Evolutionary conservation across 371 early-diverging fungal genomes (phyloP).

Genomic region (Apophysomyces sp.): DNA sequence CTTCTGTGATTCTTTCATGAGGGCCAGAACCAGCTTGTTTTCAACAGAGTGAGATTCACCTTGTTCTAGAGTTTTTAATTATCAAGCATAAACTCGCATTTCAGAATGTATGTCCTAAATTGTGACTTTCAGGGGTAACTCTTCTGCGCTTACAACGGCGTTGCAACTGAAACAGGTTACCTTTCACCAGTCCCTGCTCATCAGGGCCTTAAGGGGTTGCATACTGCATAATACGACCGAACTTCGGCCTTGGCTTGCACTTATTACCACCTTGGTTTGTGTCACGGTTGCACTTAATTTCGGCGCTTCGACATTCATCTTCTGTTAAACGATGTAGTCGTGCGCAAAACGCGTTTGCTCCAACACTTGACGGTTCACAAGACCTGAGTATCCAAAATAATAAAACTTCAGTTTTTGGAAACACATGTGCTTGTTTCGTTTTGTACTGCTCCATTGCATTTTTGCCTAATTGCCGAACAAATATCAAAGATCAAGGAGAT

Average conservation of each 20-base stretch:
- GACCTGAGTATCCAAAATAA: too few species aligned
- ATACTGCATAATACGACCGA: background rate
- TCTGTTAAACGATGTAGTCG: background rate
- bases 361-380: too few species aligned
- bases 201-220: background rate
- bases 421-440: too few species aligned
- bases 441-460: background rate
- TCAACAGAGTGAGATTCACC: background rate
- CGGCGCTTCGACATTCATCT: background rate
- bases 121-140: background rate
- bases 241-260: background rate
- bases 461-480: background rate
- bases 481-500: background rate
- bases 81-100: too few species aligned
- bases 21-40: background rate
- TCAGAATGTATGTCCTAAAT: background rate
- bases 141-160: background rate
- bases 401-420: too few species aligned
- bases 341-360: too few species aligned
- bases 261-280: background rate
- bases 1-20: too few species aligned
- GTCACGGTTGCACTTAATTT: background rate
- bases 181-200: background rate
- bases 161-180: background rate
- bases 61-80: background rate